phyloP scores from a whole-genome alignment of 2,329 filamentous ascomycete genomes.

The Apiospora sp. region DNA sequence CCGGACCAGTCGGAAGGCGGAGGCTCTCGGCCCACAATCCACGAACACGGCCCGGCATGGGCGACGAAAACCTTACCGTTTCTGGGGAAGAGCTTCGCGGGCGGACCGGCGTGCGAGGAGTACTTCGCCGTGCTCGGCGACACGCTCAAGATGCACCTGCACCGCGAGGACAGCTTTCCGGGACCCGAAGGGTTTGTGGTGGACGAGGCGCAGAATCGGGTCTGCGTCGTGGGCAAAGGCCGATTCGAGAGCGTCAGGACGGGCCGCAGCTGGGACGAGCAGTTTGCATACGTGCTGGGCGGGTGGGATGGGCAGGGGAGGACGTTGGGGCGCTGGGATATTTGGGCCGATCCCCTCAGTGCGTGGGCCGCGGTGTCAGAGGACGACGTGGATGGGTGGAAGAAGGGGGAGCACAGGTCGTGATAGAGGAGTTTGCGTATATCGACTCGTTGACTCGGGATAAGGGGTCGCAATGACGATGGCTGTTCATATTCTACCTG shows the following conservation, averaged over 20 bases:
- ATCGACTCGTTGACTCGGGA: neutral
- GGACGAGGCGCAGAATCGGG: constrained; percentile 23
- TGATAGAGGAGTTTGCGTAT: neutral
- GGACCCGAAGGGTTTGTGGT: constrained; percentile 27
- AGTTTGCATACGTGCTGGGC: constrained; percentile 28
- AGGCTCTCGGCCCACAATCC: constrained; percentile 23
- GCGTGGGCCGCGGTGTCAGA: constrained; percentile 28
- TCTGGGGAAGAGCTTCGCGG: constrained; percentile 26
- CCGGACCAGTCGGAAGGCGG: constrained; percentile 15
- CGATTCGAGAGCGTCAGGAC: constrained; percentile 28
- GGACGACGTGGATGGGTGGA: constrained; percentile 27
- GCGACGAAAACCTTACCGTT: constrained; percentile 24
- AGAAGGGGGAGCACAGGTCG: constrained; percentile 26
- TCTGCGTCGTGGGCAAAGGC: constrained; percentile 27
- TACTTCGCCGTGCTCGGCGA: constrained; percentile 27
- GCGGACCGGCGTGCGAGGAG: constrained; percentile 21
- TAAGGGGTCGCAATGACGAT: neutral
- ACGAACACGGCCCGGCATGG: constrained; percentile 29
- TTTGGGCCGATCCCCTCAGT: constrained; percentile 30
- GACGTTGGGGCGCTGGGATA: constrained; percentile 26
- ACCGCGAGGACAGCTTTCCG: constrained; percentile 27
- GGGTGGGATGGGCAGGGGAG: constrained; percentile 27
- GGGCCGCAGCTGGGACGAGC: constrained; percentile 30
- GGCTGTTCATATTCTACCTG: neutral
- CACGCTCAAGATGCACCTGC: constrained; percentile 27